Evolutionary conservation across 148 eudicot genomes (phyloP).

Genomic region (Cornus controversa): DNA sequence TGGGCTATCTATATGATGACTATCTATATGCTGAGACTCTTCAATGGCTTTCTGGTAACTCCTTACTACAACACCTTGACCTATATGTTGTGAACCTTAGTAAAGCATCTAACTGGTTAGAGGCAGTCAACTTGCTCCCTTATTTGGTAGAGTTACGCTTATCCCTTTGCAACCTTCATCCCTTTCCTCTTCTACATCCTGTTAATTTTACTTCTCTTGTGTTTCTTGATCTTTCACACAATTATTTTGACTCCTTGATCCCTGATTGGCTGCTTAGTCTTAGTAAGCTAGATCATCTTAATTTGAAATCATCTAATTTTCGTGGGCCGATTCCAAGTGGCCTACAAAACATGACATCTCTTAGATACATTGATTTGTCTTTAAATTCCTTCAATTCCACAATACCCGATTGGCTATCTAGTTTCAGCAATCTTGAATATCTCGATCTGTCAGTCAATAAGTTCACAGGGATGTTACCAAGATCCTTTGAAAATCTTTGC

Average conservation of each 20-base stretch:
- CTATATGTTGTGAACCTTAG: not conserved
- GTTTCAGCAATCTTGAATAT: not conserved
- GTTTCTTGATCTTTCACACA: not conserved
- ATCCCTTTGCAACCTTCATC: not conserved
- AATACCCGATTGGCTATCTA: slow-evolving; percentile 11
- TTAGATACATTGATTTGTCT: slow-evolving; percentile 9
- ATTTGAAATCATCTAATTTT: not conserved
- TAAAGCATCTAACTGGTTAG: not conserved
- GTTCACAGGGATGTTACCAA: slow-evolving; percentile 11
- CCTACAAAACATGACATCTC: not conserved
- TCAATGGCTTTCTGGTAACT: not conserved
- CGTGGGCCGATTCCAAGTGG: not conserved
- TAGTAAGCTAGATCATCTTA: not conserved
- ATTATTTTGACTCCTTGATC: not conserved
- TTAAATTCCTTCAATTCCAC: slow-evolving; percentile 9
- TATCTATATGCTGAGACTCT: not conserved
- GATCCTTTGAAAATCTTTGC: slow-evolving; percentile 8
- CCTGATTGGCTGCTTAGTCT: slow-evolving; percentile 4
- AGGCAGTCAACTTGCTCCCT: slow-evolving; percentile 1
- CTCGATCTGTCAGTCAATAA: not conserved
- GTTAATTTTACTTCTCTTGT: slow-evolving; percentile 3
- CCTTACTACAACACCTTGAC: not conserved
- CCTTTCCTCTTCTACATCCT: not conserved
- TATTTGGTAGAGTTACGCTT: not conserved
- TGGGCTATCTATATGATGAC: too few species aligned